Evolutionary conservation across 257 asterid genomes (phyloP).

Genomic region (Avicennia marina): DNA sequence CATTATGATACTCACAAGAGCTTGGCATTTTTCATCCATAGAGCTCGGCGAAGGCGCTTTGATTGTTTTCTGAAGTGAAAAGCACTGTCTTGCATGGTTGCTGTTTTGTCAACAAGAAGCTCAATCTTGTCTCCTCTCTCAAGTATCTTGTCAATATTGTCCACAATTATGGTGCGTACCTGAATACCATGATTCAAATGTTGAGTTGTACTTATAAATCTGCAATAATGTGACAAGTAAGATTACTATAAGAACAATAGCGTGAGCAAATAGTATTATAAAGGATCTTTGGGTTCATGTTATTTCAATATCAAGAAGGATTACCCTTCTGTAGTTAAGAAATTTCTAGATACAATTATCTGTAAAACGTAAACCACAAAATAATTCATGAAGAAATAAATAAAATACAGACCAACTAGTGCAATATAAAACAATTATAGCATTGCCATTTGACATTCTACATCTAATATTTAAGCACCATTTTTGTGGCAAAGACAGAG

Average conservation of each 20-base stretch:
- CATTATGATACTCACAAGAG: conserved; percentile 62
- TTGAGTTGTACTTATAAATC: too few species aligned
- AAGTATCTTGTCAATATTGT: conserved; percentile 92
- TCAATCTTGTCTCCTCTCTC: conserved; percentile 97
- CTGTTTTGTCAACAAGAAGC: conserved; percentile 95
- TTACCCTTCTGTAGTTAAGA: too few species aligned
- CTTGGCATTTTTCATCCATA: conserved; percentile 99
- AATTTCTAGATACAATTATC: too few species aligned
- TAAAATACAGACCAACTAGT: neutral
- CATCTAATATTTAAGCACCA: neutral
- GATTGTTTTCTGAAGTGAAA: conserved; percentile 98
- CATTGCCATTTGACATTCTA: neutral
- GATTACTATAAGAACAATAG: too few species aligned
- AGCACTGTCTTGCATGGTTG: conserved; percentile 96
- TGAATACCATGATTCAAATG: conserved; percentile 30
- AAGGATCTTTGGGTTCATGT: too few species aligned
- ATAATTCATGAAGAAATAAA: neutral
- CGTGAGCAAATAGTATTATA: too few species aligned
- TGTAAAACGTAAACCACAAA: too few species aligned
- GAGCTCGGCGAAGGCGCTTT: conserved; percentile 84
- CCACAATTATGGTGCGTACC: conserved; percentile 96
- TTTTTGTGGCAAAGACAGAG: neutral
- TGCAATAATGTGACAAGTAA: too few species aligned
- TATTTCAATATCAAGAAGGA: too few species aligned
- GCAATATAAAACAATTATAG: neutral